phyloP scores from a whole-genome alignment of 345 rosid genomes.

The Toxicodendron radicans region DNA sequence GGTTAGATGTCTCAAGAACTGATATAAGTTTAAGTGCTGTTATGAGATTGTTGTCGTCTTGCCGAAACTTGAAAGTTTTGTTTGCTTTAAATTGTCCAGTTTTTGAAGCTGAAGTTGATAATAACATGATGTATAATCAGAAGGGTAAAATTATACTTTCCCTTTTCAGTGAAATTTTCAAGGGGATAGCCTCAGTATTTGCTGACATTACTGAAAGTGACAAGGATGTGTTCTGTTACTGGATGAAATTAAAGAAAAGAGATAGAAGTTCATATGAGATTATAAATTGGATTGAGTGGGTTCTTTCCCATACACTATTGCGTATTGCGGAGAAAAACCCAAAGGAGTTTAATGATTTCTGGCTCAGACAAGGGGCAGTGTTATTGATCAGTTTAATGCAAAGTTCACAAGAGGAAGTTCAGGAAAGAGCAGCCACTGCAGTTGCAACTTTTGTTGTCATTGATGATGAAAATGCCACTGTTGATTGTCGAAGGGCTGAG shows the following conservation, averaged over 20 bases:
- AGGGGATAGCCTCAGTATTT: slow-evolving; percentile 32
- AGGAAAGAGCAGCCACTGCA: slow-evolving; percentile 43
- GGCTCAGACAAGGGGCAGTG: slow-evolving; percentile 36
- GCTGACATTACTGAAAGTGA: slow-evolving; percentile 21
- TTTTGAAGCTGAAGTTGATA: slow-evolving; percentile 31
- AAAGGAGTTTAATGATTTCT: slow-evolving; percentile 30
- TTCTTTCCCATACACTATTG: slow-evolving; percentile 38
- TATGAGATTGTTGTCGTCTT: slow-evolving; percentile 22
- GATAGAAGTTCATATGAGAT: slow-evolving; percentile 17
- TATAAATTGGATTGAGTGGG: slow-evolving; percentile 36
- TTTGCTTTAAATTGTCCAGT: slow-evolving; percentile 32
- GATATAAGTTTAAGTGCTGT: slow-evolving; percentile 28
- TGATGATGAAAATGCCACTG: slow-evolving; percentile 40
- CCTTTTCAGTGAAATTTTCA: slow-evolving; percentile 26
- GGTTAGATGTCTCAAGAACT: slow-evolving; percentile 41
- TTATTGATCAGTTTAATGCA: slow-evolving; percentile 32
- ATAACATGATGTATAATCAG: slow-evolving; percentile 5
- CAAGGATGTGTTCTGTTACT: slow-evolving; percentile 11
- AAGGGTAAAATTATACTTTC: slow-evolving; percentile 31
- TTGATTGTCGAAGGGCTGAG: slow-evolving; percentile 38
- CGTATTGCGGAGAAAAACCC: slow-evolving; percentile 36
- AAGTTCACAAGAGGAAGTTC: slow-evolving; percentile 36
- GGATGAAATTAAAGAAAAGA: slow-evolving; percentile 25
- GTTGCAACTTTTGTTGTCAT: slow-evolving; percentile 40
- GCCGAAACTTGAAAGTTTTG: slow-evolving; percentile 27